These are phyloP conservation scores for Plasmodium blacklocki DNA, from an alignment of 169 alveolate genomes.

Conservation along the genomic window DNA sequence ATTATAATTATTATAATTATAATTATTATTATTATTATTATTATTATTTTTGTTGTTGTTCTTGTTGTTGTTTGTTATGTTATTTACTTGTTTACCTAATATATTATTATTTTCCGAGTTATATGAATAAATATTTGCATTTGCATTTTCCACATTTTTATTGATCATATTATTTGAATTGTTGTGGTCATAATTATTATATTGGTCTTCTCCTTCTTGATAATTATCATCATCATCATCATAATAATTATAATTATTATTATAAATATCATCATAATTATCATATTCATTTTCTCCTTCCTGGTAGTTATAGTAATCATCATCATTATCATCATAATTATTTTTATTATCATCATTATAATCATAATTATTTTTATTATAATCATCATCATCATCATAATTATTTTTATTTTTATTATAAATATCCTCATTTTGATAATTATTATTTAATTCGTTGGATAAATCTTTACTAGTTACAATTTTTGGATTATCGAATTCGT, in stretches of 20 bases:
- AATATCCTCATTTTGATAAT: slow-evolving; percentile 5
- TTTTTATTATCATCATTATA: background rate
- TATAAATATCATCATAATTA: background rate
- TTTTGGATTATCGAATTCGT: background rate
- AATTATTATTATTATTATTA: background rate
- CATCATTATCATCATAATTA: background rate
- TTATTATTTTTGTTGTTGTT: background rate
- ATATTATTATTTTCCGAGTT: no score
- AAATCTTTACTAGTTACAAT: background rate
- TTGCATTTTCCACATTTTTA: no score
- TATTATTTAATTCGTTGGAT: slow-evolving; percentile 2
- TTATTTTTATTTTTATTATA: background rate
- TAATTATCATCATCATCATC: background rate
- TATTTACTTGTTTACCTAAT: no score
- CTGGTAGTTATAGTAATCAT: background rate
- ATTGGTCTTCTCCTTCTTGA: background rate
- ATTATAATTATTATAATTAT: no score
- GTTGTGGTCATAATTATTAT: no score
- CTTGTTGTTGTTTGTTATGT: no score
- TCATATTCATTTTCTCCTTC: slow-evolving; percentile 1
- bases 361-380: background rate
- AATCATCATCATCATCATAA: slow-evolving; percentile 5
- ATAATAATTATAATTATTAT: background rate
- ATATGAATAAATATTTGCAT: no score
- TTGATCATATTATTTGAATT: no score